Evolutionary conservation across 495 filamentous ascomycete species (phyloP).

Genomic region (Neurospora tetraspora): DNA sequence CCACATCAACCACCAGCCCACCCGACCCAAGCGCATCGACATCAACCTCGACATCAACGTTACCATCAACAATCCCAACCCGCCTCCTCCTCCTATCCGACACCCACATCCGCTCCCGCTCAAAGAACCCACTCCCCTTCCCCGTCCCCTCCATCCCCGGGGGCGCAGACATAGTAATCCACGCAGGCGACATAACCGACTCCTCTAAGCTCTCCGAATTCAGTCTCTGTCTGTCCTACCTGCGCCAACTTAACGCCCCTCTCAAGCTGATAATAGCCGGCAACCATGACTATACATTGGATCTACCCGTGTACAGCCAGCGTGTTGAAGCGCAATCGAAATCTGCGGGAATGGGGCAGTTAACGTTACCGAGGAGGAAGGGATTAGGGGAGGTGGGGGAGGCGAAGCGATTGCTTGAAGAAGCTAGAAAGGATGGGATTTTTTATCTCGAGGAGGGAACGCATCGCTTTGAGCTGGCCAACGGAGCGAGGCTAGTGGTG

Average conservation of each 20-base stretch:
- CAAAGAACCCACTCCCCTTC: conserved; percentile 8
- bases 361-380: not conserved
- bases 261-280: conserved; percentile 74
- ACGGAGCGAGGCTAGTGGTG: conserved; percentile 49
- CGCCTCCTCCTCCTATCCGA: conserved; percentile 54
- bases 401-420: conserved; percentile 8
- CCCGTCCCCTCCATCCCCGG: not conserved
- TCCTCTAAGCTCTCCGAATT: conserved; percentile 49
- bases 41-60: not conserved
- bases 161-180: conserved; percentile 50
- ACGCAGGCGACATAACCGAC: conserved; percentile 66
- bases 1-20: not conserved
- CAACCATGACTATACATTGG: conserved; percentile 69
- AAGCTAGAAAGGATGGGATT: conserved; percentile 42
- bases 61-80: conserved; percentile 2
- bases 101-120: conserved; percentile 37
- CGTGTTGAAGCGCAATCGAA: not conserved
- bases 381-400: not conserved
- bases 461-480: conserved; percentile 42
- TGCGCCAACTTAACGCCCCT: conserved; percentile 48
- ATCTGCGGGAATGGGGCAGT: not conserved
- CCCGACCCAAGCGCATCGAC: not conserved
- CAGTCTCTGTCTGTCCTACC: conserved; percentile 39
- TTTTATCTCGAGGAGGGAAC: conserved; percentile 58
- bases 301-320: conserved; percentile 26